Conservation (phyloP, 2,329 filamentous ascomycete species). For the Lomentospora prolificans region DNA sequence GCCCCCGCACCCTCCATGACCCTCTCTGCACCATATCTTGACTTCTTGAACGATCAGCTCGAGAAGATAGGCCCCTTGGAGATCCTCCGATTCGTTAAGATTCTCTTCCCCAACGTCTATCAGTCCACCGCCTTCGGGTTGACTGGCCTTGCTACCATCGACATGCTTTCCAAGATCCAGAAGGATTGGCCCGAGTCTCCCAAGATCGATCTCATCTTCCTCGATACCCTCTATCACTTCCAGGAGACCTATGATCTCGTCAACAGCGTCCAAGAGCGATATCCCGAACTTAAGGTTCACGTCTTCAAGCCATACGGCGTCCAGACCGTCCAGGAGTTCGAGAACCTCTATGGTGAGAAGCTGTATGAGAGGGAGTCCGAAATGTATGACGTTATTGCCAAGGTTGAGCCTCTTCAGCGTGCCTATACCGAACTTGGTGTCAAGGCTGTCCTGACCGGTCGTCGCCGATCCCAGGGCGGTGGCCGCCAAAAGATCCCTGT, state of each 20-base stretch:
- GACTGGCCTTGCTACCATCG: constrained; percentile 71
- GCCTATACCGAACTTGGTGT: constrained; percentile 83
- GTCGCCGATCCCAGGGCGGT: constrained; percentile 83
- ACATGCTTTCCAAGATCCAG: constrained; percentile 73
- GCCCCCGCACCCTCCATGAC: constrained; percentile 53
- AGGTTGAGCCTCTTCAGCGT: constrained; percentile 91
- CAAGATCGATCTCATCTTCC: constrained; percentile 62
- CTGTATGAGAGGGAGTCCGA: constrained; percentile 82
- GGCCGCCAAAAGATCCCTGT: constrained; percentile 85
- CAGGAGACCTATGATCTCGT: constrained; percentile 65
- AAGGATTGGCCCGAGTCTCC: constrained; percentile 49
- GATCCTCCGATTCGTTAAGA: constrained; percentile 84
- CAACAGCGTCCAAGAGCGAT: constrained; percentile 63
- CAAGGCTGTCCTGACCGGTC: constrained; percentile 83
- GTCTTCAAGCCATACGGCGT: constrained; percentile 78
- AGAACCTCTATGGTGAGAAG: constrained; percentile 67
- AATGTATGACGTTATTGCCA: constrained; percentile 93
- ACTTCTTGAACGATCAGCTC: constrained; percentile 83
- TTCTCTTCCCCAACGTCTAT: constrained; percentile 80
- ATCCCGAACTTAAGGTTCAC: constrained; percentile 73
- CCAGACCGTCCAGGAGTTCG: constrained; percentile 67
- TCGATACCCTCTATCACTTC: constrained; percentile 79
- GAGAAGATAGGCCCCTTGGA: constrained; percentile 83
- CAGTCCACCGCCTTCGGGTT: constrained; percentile 79
- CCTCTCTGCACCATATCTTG: constrained; percentile 80